Conservation (phyloP, 371 early-diverging fungal genomes). For the Mucor piriformis region DNA sequence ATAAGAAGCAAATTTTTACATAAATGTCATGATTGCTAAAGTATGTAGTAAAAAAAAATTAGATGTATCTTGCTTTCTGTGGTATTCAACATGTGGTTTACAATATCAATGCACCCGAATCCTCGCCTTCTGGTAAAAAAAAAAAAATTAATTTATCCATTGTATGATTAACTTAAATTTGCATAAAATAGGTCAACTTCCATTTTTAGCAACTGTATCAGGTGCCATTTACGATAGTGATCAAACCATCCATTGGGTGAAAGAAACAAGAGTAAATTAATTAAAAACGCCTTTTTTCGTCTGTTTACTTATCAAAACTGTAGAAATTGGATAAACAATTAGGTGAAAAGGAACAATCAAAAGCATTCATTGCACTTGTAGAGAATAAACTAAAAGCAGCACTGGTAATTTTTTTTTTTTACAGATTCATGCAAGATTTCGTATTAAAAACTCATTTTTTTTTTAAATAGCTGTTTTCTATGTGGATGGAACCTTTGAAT, state of each 20-base stretch:
- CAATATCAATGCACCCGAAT: slow-evolving; percentile 46
- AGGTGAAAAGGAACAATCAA: slow-evolving; percentile 34
- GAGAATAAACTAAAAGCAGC: slow-evolving; percentile 49
- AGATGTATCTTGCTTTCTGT: slow-evolving; percentile 50
- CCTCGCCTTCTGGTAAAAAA: slow-evolving; percentile 45
- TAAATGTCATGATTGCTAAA: no score
- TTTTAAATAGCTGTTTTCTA: slow-evolving; percentile 40
- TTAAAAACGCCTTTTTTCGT: no score
- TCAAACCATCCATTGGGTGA: slow-evolving; percentile 45
- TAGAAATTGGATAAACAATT: slow-evolving; percentile 35
- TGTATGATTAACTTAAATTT: background rate
- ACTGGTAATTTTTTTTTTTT: slow-evolving; percentile 28
- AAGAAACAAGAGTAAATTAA: slow-evolving; percentile 35
- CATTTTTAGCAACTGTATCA: slow-evolving; percentile 44
- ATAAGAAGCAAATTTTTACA: no score
- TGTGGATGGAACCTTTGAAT: slow-evolving; percentile 54
- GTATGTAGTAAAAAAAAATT: background rate
- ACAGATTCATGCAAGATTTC: background rate
- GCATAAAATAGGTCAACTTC: slow-evolving; percentile 36
- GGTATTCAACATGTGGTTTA: slow-evolving; percentile 37
- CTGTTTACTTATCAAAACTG: no score
- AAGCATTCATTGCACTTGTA: slow-evolving; percentile 46
- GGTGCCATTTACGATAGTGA: slow-evolving; percentile 38
- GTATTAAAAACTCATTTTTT: background rate
- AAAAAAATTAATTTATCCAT: background rate